phyloP scores from a whole-genome alignment of 2,329 filamentous ascomycete genomes.

The Fusarium sp. region DNA sequence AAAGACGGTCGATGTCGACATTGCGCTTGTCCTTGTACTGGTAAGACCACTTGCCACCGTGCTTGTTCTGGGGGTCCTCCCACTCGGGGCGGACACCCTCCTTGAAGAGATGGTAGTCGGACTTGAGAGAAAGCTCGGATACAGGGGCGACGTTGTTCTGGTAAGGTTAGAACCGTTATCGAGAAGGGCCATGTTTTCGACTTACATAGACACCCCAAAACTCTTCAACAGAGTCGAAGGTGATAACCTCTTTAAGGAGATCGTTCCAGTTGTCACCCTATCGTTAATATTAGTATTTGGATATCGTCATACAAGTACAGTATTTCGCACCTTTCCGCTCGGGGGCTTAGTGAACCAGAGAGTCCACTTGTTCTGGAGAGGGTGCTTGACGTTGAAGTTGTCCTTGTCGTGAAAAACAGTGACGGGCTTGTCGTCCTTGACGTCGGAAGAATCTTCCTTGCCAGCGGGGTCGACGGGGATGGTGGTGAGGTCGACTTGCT shows the following conservation, averaged over 20 bases:
- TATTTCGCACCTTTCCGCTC: constrained; percentile 81
- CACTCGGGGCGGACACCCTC: constrained; percentile 95
- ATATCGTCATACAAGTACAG: constrained; percentile 1
- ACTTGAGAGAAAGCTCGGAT: constrained; percentile 95
- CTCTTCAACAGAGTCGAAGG: constrained; percentile 97
- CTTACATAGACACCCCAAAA: constrained; percentile 99
- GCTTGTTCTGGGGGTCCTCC: constrained; percentile 99
- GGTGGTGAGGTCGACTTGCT: constrained; percentile 75
- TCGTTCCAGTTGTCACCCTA: constrained; percentile 99
- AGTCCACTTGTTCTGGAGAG: constrained; percentile 96
- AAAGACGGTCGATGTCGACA: constrained; percentile 92
- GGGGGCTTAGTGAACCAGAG: constrained; percentile 99
- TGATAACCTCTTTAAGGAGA: constrained; percentile 97
- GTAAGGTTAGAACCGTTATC: constrained; percentile 19
- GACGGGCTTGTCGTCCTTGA: constrained; percentile 72
- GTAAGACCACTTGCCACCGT: constrained; percentile 99
- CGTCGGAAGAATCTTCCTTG: constrained; percentile 63
- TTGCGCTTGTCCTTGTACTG: constrained; percentile 96
- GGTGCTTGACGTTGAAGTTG: constrained; percentile 99
- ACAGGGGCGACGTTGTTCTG: constrained; percentile 99
- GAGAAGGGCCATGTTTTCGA: constrained; percentile 33
- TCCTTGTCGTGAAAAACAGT: constrained; percentile 98
- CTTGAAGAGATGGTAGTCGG: constrained; percentile 99
- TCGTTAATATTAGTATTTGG: constrained; percentile 28
- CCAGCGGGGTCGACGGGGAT: constrained; percentile 75